Percentiles rank a stretch among this genome's conserved stretches.
Conservation (phyloP, 768 basidiomycete genomes). For the Naganishia vishniacii region DNA sequence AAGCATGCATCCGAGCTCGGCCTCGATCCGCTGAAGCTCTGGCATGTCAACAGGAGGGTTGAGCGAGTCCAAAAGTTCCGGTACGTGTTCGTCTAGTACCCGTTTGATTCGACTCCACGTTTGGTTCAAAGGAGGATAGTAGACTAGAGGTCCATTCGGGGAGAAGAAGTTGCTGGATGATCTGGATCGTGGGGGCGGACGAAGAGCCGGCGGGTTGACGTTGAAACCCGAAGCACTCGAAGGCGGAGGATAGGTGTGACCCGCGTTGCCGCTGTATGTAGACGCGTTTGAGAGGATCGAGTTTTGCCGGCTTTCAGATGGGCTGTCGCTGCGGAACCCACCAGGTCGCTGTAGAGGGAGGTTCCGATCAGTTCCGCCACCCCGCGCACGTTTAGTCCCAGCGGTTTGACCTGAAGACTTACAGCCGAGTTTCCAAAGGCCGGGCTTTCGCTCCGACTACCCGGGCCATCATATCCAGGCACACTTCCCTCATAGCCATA, state of each 20-base stretch:
- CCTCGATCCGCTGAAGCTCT: constrained; percentile 74
- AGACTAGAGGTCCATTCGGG: constrained; percentile 28
- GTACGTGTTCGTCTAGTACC: constrained; percentile 82
- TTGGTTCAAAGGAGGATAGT: constrained; percentile 70
- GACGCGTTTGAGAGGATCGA: constrained; percentile 1
- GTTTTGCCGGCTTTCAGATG: constrained; percentile 5
- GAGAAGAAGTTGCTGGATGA: constrained; percentile 18
- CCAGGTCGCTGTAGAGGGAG: not conserved
- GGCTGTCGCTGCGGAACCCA: not conserved
- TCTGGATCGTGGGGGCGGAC: constrained; percentile 8
- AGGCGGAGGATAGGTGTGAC: constrained; percentile 9
- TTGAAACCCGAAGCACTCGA: not conserved
- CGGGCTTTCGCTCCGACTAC: constrained; percentile 21
- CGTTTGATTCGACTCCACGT: constrained; percentile 77
- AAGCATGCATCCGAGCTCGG: constrained; percentile 67
- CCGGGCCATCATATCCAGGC: constrained; percentile 12
- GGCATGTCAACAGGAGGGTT: constrained; percentile 80
- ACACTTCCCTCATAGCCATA: constrained; percentile 6
- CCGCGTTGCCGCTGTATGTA: constrained; percentile 2
- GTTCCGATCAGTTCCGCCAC: not conserved
- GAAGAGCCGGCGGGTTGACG: constrained; percentile 10
- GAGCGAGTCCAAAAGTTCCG: constrained; percentile 90
- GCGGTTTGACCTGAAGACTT: not conserved
- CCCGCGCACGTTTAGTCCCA: not conserved
- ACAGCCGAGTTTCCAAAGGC: constrained; percentile 18